phyloP scores from a whole-genome alignment of 352 stramenopile species.

The Globisporangium canariense region DNA sequence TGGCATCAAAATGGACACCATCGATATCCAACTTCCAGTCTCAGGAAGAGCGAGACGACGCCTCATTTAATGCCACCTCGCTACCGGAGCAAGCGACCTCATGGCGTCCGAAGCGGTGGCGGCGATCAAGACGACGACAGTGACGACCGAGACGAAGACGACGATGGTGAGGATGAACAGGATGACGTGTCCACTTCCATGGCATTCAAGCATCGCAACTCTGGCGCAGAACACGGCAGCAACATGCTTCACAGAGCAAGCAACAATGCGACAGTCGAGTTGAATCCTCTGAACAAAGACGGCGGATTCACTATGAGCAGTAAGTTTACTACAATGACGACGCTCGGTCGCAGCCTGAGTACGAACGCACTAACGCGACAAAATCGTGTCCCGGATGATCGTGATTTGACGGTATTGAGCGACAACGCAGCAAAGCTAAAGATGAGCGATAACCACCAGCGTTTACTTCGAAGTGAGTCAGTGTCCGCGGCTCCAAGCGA shows the following conservation, averaged over 20 bases:
- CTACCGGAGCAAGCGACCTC: background rate
- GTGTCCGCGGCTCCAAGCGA: background rate
- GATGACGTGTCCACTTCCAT: conserved; percentile 5
- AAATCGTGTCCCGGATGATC: background rate
- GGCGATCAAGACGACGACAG: background rate
- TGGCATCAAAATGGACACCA: background rate
- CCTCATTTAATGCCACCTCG: background rate
- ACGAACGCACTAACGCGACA: background rate
- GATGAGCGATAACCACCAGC: background rate
- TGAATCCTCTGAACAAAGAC: background rate
- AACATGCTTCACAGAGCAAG: background rate
- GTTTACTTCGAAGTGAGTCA: background rate
- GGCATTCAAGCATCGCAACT: background rate
- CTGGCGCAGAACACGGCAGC: background rate
- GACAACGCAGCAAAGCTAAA: background rate
- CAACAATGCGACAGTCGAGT: background rate
- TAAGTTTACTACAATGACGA: conserved; percentile 7
- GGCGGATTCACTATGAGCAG: background rate
- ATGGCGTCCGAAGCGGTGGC: too few species aligned
- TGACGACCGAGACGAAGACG: conserved; percentile 4
- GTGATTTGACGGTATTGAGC: background rate
- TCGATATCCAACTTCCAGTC: background rate
- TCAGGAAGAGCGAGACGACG: conserved; percentile 16
- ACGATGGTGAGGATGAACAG: background rate
- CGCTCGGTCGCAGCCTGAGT: conserved; percentile 13